A percentile compares a stretch with the other conserved stretches of the same genome.
These are phyloP conservation scores for Ogataea populi-albae DNA, from an alignment of 805 yeast genomes.

Conservation along the genomic window DNA sequence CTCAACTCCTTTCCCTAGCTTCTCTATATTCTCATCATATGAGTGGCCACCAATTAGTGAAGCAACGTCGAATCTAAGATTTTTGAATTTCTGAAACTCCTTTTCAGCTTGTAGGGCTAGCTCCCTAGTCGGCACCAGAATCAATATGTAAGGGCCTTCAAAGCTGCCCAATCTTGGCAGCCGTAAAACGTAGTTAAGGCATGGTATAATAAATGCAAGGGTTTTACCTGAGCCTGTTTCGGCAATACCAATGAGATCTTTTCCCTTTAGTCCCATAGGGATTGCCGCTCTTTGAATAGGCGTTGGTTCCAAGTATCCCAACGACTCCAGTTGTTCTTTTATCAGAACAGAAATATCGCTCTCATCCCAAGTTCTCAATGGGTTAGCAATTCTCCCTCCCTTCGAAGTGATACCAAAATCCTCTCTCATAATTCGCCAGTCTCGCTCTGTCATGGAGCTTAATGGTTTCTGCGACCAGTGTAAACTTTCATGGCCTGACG, in stretches of 20 bases:
- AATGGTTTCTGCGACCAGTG: slow-evolving; percentile 73
- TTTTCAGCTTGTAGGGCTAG: slow-evolving; percentile 80
- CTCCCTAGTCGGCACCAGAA: slow-evolving; percentile 92
- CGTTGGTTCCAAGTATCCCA: slow-evolving; percentile 66
- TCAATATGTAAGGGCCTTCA: slow-evolving; percentile 72
- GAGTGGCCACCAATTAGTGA: slow-evolving; percentile 90
- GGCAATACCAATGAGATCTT: slow-evolving; percentile 86
- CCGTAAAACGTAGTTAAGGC: slow-evolving; percentile 52
- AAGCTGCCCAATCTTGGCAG: slow-evolving; percentile 45
- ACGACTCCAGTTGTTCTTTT: slow-evolving; percentile 34
- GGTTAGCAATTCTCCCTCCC: slow-evolving; percentile 49
- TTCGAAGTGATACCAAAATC: slow-evolving; percentile 66
- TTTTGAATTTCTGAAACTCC: slow-evolving; percentile 45
- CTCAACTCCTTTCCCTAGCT: slow-evolving; percentile 64
- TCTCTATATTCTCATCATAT: slow-evolving; percentile 65
- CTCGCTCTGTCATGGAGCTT: slow-evolving; percentile 69
- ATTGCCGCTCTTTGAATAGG: slow-evolving; percentile 90
- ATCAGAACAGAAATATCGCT: slow-evolving; percentile 45
- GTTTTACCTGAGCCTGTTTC: slow-evolving; percentile 98
- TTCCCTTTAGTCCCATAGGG: slow-evolving; percentile 57
- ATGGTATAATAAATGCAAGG: slow-evolving; percentile 74
- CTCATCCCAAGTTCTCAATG: slow-evolving; percentile 76
- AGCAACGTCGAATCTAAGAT: slow-evolving; percentile 45
- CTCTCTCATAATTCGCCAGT: slow-evolving; percentile 85
- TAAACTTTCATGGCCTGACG: slow-evolving; percentile 8